Evolutionary conservation across 106 monocot genomes (phyloP).

Genomic region (Platanthera zijinensis): DNA sequence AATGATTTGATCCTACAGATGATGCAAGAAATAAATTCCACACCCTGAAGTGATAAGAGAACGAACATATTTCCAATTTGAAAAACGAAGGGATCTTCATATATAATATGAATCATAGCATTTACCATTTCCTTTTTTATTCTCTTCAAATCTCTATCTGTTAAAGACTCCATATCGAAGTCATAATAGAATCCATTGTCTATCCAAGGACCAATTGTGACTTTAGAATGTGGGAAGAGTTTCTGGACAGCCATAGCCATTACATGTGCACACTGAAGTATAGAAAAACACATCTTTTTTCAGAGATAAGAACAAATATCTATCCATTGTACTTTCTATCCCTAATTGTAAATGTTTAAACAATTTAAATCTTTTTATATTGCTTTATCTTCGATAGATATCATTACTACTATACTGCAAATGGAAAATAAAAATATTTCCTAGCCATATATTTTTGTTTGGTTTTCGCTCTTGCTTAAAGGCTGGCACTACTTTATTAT

Average conservation of each 20-base stretch:
- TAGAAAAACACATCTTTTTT: neutral
- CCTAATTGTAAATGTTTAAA: no score
- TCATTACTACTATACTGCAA: no score
- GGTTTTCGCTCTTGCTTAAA: no score
- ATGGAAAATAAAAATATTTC: no score
- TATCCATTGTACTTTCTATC: neutral
- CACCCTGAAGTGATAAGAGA: conserved; percentile 73
- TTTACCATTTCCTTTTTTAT: conserved; percentile 96
- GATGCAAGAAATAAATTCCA: conserved; percentile 74
- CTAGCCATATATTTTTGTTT: no score
- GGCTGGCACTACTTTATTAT: no score
- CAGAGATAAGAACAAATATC: neutral
- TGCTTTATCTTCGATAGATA: no score
- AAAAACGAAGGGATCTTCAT: conserved; percentile 8
- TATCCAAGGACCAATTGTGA: conserved; percentile 98
- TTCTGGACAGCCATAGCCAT: conserved; percentile 99
- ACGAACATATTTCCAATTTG: conserved; percentile 46
- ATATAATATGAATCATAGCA: neutral
- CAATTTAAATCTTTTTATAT: no score
- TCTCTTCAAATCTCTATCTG: conserved; percentile 82
- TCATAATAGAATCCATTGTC: conserved; percentile 97
- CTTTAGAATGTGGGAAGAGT: conserved; percentile 77
- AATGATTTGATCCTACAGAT: conserved; percentile 95
- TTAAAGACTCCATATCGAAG: conserved; percentile 89
- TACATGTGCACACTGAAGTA: conserved; percentile 86